Evolutionary conservation across 495 filamentous ascomycete genomes (phyloP), one percentile per base, ranked within the genome.

Genomic region (Penicillium alfredii): DNA sequence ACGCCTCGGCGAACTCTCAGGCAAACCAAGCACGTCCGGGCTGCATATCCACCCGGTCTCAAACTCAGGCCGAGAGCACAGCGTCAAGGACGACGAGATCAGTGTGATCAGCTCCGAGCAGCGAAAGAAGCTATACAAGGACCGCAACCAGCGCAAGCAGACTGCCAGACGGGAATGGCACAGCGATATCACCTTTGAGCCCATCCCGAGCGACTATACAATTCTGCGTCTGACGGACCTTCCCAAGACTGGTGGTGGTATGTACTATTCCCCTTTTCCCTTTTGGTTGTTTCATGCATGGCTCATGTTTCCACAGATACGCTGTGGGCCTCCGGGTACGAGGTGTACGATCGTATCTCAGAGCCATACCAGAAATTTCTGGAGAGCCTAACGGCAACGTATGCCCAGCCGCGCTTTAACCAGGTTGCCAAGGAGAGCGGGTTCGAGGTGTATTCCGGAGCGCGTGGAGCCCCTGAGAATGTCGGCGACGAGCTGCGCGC

Each of bases 261-360:
- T n/a, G n/a, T n/a, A n/a, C n/a, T n/a, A n/a, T n/a, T n/a, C n/a
- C n/a, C n/a, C n/a, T n/a, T n/a, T n/a, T n/a, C n/a, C n/a, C n/a
- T n/a, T n/a, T n/a, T n/a, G n/a, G n/a, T n/a, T n/a, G n/a, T n/a
- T n/a, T n/a, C n/a, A n/a, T n/a, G n/a, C n/a, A n/a, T n/a, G n/a
- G n/a, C n/a, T n/a, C n/a, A n/a, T n/a, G n/a, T n/a, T n/a, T n/a
- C n/a, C n/a, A n/a, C n/a, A n/a, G n/a, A 85, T 45, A 87, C 81
- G 0, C 71, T 89, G 13, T 86, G 79, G 81, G 84, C 81, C 7
- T 80, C 76, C 0, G 82, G 80, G 10, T 88, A 88, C 50, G 84
- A 88, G 45, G 65, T 87, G 4, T 89, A 84, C 58, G 86, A 89
- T 58, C 77, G 82, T 4, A 63, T 89, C 46, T 84, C 80, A 0